These are phyloP conservation scores for Dalbergia cochinchinensis DNA, from an alignment of 306 rosid species.

Conservation along the genomic window DNA sequence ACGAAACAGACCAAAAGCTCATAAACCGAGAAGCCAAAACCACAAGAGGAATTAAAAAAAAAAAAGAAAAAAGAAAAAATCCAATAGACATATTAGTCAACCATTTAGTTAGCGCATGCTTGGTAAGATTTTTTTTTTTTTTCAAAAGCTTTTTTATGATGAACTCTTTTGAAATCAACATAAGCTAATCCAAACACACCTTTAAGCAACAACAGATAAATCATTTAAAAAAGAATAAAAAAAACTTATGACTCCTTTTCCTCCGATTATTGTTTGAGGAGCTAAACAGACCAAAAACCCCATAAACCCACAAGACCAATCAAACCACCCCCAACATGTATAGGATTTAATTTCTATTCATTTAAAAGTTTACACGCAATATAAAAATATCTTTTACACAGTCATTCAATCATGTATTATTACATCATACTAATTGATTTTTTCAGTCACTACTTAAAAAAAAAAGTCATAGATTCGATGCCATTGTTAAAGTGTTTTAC, in stretches of 20 bases:
- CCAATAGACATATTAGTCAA: neutral
- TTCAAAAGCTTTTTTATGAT: neutral
- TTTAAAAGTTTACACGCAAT: too few relatives aligned
- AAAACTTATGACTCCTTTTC: neutral
- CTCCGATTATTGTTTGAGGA: neutral
- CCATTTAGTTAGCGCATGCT: neutral
- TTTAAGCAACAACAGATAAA: neutral
- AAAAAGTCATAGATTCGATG: too few relatives aligned
- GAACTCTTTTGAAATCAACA: too few relatives aligned
- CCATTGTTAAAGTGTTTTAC: too few relatives aligned
- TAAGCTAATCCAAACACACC: neutral
- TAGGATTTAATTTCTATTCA: too few relatives aligned
- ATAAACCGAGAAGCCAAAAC: neutral
- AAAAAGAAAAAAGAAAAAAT: too few relatives aligned
- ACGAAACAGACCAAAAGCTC: neutral
- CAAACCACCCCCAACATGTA: neutral
- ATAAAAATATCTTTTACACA: too few relatives aligned
- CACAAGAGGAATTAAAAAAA: neutral
- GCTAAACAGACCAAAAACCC: constrained; percentile 2
- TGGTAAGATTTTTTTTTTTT: neutral
- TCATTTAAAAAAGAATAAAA: too few relatives aligned
- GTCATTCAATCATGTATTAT: too few relatives aligned
- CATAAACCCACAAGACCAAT: constrained; percentile 7
- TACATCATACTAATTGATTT: too few relatives aligned
- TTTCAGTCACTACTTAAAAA: too few relatives aligned